Evolutionary conservation across 139 green algal species (phyloP).

Genomic region (Volvox africanus): DNA sequence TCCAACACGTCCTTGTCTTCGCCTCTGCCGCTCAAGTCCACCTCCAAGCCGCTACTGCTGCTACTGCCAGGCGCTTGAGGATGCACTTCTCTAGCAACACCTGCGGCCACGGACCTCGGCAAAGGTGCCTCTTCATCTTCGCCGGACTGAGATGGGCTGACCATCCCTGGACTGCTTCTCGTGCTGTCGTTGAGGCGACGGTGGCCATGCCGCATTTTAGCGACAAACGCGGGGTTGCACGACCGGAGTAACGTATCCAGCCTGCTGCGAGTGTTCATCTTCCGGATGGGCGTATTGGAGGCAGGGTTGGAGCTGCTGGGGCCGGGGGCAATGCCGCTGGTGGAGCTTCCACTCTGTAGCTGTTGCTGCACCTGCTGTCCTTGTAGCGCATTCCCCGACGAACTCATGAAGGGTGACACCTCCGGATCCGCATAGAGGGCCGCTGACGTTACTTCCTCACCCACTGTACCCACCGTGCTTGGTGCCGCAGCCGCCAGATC

Average conservation of each 20-base stretch:
- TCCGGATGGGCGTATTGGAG: not conserved
- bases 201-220: not conserved
- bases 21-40: not conserved
- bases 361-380: not conserved
- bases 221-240: not conserved
- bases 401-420: not conserved
- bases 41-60: not conserved
- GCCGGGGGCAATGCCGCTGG: not conserved
- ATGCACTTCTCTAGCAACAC: not conserved
- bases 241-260: not conserved
- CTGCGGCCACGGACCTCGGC: not conserved
- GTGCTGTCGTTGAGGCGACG: not conserved
- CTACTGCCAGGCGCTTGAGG: not conserved
- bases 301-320: not conserved
- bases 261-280: constrained; percentile 9
- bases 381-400: not conserved
- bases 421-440: not conserved
- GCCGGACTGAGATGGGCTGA: not conserved
- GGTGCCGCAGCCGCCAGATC: too few relatives aligned
- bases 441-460: not conserved
- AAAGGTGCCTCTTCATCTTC: not conserved
- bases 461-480: too few relatives aligned
- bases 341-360: not conserved
- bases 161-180: not conserved
- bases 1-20: not conserved